phyloP scores from a whole-genome alignment of 345 rosid species.

The Physaria fendleri region DNA sequence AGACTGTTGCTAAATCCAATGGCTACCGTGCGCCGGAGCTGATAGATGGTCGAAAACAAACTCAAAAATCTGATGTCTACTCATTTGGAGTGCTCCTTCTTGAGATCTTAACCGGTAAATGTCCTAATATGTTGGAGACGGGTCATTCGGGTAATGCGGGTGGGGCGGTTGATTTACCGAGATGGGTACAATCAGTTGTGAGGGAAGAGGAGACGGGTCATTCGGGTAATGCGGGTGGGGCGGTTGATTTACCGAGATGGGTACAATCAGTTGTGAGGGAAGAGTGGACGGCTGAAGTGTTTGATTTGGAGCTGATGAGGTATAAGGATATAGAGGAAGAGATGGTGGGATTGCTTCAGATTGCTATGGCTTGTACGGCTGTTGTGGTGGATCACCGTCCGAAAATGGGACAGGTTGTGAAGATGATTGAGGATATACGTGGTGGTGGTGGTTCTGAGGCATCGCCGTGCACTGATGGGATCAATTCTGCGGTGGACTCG shows the following conservation, averaged over 20 bases:
- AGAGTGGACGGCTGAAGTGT: slow-evolving; percentile 87
- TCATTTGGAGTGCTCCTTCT: slow-evolving; percentile 69
- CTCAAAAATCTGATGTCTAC: slow-evolving; percentile 72
- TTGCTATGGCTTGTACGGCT: slow-evolving; percentile 60
- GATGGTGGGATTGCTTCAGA: slow-evolving; percentile 69
- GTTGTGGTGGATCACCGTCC: slow-evolving; percentile 57
- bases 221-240: slow-evolving; percentile 26
- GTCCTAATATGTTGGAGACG: slow-evolving; percentile 50
- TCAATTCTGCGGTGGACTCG: slow-evolving; percentile 58
- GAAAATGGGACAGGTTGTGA: slow-evolving; percentile 49
- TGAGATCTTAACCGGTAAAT: slow-evolving; percentile 76
- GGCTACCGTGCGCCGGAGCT: slow-evolving; percentile 75
- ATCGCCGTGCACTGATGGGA: slow-evolving; percentile 56
- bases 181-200: slow-evolving; percentile 79
- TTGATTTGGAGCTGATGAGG: slow-evolving; percentile 81
- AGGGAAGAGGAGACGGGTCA: slow-evolving; percentile 88
- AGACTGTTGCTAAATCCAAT: slow-evolving; percentile 40
- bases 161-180: slow-evolving; percentile 53
- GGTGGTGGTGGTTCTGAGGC: slow-evolving; percentile 37
- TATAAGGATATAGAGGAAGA: slow-evolving; percentile 79
- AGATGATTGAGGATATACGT: slow-evolving; percentile 67
- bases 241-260: slow-evolving; percentile 69
- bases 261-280: slow-evolving; percentile 78
- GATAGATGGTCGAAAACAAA: slow-evolving; percentile 39
- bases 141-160: slow-evolving; percentile 33